phyloP scores from a whole-genome alignment of 129 eudicot species.

The Chrysanthemum makinoi region DNA sequence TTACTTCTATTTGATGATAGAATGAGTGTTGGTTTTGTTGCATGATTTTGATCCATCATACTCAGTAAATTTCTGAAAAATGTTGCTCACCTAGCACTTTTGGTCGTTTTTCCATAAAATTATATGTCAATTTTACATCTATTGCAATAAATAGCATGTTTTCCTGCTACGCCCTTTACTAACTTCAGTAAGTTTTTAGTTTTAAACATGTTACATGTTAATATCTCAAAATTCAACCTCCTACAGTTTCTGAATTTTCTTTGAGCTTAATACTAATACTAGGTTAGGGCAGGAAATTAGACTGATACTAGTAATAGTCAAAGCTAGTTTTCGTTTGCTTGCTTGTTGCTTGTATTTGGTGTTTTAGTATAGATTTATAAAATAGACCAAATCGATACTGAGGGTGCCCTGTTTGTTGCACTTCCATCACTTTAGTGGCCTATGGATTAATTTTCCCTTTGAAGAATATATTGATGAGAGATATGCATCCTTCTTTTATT shows the following conservation, averaged over 20 bases:
- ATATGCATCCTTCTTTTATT: not conserved
- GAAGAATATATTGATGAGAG: too few species aligned
- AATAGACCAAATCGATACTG: too few species aligned
- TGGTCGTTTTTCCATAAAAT: not conserved
- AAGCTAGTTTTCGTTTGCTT: not conserved
- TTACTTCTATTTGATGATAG: too few species aligned
- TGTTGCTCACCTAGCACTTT: not conserved
- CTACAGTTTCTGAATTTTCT: slow-evolving; percentile 1
- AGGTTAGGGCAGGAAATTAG: not conserved
- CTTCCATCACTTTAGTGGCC: not conserved
- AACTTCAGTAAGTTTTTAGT: too few species aligned
- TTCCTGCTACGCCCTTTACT: too few species aligned
- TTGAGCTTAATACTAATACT: not conserved
- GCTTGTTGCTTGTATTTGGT: not conserved
- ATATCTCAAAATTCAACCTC: not conserved
- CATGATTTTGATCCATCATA: too few species aligned
- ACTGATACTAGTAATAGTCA: not conserved
- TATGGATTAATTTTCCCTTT: too few species aligned
- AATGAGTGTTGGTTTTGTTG: too few species aligned
- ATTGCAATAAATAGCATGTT: too few species aligned
- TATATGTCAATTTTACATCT: not conserved
- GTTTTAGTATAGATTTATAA: not conserved
- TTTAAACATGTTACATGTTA: too few species aligned
- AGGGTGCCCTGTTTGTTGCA: too few species aligned
- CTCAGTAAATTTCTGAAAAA: not conserved